Base-by-base conservation (phyloP, 2,329 filamentous ascomycete species). In the Talaromyces albobiverticillius region DNA sequence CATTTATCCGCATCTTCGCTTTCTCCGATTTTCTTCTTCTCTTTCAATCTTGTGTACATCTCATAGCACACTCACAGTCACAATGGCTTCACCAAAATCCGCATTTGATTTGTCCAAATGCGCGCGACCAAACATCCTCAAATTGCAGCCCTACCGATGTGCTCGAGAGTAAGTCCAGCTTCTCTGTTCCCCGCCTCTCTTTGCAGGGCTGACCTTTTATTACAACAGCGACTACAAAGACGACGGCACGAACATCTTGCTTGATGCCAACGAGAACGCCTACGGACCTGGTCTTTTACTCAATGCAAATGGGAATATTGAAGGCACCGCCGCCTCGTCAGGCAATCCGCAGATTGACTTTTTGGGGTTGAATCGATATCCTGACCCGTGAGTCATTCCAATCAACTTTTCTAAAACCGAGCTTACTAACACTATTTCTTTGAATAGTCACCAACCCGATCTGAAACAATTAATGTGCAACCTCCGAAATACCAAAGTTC, bases 221-320 rank as follows among this genome's bases (percentile, higher is more conserved):
- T 40, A 41, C 32, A 22, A 38, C 68, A 95, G 90, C 77, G 94
- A 99, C 82, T 97, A 99, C 82, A 96, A 99, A 77, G 93, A 99
- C 71, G 89, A 99, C 69, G 94, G 94, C 62, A 93, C 86, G 56
- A 97, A 97, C 67, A 85, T 97, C 65, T 86, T 99, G 50, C 88
- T 99, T 61, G 94, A 99, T 70, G 94, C 94, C 63, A 99, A 99
- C 67, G 94, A 99, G 76, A 99, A 99, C 68, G 91, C 94, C 56
- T 96, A 88, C 66, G 94, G 94, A 0, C 93, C 94, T 0, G 87
- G 89, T 1, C 76, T 96, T 46, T 76, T 79, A 2, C 63, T 86
- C 46, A 72, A 72, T 26, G 64, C 67, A 1, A 67, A 80, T 38
- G 76, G 78, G 10, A 76, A 78, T 47, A 72, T 82, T 10, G 69